Percentiles rank a stretch among this genome's conserved stretches.
Evolutionary conservation across 2,329 filamentous ascomycete species (phyloP).

Genomic region (Berkeleyomyces rouxiae): DNA sequence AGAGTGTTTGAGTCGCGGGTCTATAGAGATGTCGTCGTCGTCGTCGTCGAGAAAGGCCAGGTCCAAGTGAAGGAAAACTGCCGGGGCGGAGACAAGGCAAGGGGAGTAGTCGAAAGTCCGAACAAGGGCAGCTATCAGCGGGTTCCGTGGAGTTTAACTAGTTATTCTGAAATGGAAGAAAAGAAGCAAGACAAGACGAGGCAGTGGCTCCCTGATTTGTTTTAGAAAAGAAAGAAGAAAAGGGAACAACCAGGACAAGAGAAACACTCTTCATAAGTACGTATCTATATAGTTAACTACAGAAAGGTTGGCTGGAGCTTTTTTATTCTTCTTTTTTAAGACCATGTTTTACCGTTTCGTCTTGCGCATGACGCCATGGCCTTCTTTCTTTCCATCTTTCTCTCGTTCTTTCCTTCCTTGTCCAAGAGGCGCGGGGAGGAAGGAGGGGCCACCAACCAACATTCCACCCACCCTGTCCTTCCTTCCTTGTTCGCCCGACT

Average conservation of each 20-base stretch:
- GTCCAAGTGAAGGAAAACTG: no score
- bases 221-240: neutral
- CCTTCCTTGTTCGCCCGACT: neutral
- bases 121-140: no score
- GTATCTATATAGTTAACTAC: no score
- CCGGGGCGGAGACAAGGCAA: no score
- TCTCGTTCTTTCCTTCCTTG: no score
- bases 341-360: neutral
- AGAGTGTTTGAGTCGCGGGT: neutral
- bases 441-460: neutral
- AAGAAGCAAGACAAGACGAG: neutral
- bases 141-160: no score
- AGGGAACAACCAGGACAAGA: neutral
- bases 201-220: no score
- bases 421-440: neutral
- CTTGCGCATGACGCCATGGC: conserved; percentile 1
- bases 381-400: neutral
- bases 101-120: no score
- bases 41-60: no score
- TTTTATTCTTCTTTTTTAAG: neutral
- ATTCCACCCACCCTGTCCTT: neutral
- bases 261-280: no score
- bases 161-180: neutral
- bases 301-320: neutral
- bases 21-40: neutral